These are phyloP conservation scores for Candida boleticola DNA, from an alignment of 805 yeast species.

Conservation along the genomic window DNA sequence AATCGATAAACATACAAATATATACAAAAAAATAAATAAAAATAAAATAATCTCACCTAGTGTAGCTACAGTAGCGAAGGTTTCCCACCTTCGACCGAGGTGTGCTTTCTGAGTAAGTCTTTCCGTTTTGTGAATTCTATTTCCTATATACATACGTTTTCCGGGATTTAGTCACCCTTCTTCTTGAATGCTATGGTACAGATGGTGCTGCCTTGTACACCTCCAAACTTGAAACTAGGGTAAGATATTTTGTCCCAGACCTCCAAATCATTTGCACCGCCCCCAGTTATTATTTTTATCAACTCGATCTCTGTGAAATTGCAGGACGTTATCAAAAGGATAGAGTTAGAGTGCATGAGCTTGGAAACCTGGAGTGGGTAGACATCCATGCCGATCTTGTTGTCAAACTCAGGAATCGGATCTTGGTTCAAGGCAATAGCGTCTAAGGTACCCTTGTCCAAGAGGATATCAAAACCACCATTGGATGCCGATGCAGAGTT, in stretches of 20 bases:
- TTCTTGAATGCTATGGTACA: constrained; percentile 79
- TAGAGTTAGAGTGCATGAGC: constrained; percentile 53
- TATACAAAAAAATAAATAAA: neutral
- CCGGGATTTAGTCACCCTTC: no score
- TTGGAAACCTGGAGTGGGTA: constrained; percentile 62
- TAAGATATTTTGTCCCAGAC: constrained; percentile 70
- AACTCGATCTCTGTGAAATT: constrained; percentile 87
- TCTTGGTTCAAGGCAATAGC: constrained; percentile 86
- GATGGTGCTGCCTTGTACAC: constrained; percentile 81
- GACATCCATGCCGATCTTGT: constrained; percentile 49
- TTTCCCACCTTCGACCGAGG: neutral
- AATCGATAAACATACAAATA: constrained; percentile 1
- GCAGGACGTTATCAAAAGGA: constrained; percentile 82
- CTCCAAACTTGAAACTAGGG: constrained; percentile 87
- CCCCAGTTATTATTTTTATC: constrained; percentile 47
- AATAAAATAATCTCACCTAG: no score
- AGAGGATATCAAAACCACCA: constrained; percentile 59
- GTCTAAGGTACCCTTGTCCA: constrained; percentile 95
- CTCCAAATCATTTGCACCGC: constrained; percentile 41
- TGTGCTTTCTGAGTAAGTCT: no score
- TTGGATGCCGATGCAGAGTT: constrained; percentile 27
- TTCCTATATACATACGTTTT: no score
- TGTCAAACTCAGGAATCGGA: constrained; percentile 40
- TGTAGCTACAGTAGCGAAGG: no score
- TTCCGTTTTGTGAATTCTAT: no score